Base-by-base conservation (phyloP, 257 asterid species). In the Capsicum chinense region DNA sequence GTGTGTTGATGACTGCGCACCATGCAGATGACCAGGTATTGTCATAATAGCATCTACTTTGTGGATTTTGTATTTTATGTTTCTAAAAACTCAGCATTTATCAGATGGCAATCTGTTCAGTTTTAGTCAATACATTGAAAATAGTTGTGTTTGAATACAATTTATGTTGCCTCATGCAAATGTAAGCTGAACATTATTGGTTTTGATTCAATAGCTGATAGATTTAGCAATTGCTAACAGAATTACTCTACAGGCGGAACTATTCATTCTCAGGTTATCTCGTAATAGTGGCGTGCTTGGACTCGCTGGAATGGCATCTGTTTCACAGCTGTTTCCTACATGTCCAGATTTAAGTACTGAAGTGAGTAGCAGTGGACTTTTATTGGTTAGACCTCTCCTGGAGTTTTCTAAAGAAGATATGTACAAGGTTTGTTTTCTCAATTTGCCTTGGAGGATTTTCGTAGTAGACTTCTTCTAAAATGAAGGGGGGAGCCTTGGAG, bases 11-110 rank as follows among this genome's bases (percentile, higher is more conserved):
- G 92, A 83, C 92, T 69, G 99, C 98, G n/a, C 98, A 94, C 86
- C 99, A 96, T 86, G 95, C 95, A 44, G 99, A 96, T 88, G 99
- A 96, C 89, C 99, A 96, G 98, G 99, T 95, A 84, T 59, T 63
- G 19, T 33, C 86, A 84, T 79, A 63, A 0, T 63, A 60, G 11
- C 42, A 26, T 76, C 58, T 66, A 17, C 54, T 68, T 42, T 73
- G 14, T 67, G 80, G 4, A 83, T 83, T 3, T 11, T 83, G 58
- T 39, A 52, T 83, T 54, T 83, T 83, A 17, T 42, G 8, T 37
- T 71, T 67, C 35, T 15, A 17, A 66, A 21, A 35, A 66, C 4
- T 74, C 21, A 74, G 47, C 21, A 21, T 62, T 13, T 14, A 14
- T 78, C 81, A 14, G 50, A 54, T 78, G 80, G 64, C 63, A 1